Percentiles rank a stretch among this genome's conserved stretches.
Evolutionary conservation across 352 stramenopile genomes (phyloP).

Genomic region (Thalassiosira ordinaria): DNA sequence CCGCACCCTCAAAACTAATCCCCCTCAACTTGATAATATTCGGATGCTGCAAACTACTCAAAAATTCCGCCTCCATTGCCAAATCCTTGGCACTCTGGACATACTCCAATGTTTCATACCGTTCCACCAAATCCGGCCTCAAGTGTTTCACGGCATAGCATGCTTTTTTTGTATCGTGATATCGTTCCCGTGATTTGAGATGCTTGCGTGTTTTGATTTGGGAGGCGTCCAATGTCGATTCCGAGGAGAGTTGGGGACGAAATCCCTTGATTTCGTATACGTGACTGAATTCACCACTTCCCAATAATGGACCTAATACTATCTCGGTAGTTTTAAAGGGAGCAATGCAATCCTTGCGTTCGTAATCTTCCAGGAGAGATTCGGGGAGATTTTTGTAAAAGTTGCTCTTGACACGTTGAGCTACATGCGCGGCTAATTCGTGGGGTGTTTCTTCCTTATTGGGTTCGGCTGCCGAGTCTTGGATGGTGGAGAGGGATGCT

Average conservation of each 20-base stretch:
- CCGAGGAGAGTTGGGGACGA: no score
- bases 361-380: conserved; percentile 4
- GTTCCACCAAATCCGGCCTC: conserved; percentile 27
- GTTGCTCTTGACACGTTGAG: not conserved
- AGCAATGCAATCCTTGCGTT: conserved; percentile 12
- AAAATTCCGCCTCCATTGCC: conserved; percentile 64
- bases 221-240: no score
- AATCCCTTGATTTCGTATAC: conserved; percentile 34
- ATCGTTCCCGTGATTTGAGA: conserved; percentile 11
- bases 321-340: conserved; percentile 11
- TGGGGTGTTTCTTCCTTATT: conserved; percentile 1
- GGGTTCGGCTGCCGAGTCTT: no score
- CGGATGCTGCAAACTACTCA: conserved; percentile 65
- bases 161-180: conserved; percentile 9
- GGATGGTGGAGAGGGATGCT: not conserved
- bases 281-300: conserved; percentile 25
- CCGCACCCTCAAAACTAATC: conserved; percentile 15
- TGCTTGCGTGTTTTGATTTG: not conserved
- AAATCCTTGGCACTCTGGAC: conserved; percentile 53
- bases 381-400: conserved; percentile 10
- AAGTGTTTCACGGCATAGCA: conserved; percentile 67
- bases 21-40: conserved; percentile 82
- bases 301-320: conserved; percentile 29
- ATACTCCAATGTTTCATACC: conserved; percentile 4
- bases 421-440: not conserved